Conservation (phyloP, 176 grass and related monocot genomes). For the Saccharum officinarum region DNA sequence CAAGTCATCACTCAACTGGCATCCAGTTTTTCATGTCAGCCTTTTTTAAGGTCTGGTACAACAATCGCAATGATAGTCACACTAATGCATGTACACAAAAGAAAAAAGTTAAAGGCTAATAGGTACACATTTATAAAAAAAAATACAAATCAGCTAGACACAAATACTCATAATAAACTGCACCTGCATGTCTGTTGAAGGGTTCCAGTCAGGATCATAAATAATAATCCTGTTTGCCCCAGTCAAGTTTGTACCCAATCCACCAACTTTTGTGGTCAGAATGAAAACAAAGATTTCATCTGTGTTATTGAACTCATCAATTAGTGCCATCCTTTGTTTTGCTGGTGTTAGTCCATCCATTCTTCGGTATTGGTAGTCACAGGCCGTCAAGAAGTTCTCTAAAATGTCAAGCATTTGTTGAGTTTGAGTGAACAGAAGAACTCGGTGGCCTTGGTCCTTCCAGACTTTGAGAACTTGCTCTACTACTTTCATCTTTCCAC, state of each 20-base stretch:
- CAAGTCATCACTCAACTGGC: not conserved
- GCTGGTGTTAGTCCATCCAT: constrained; percentile 95
- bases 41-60: constrained; percentile 10
- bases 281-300: constrained; percentile 85
- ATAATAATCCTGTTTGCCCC: constrained; percentile 87
- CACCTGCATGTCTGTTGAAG: constrained; percentile 98
- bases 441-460: constrained; percentile 88
- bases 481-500: constrained; percentile 94
- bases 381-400: constrained; percentile 57
- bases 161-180: not conserved
- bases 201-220: constrained; percentile 97
- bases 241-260: constrained; percentile 88
- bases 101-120: not conserved
- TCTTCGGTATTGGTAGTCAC: constrained; percentile 72
- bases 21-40: constrained; percentile 25
- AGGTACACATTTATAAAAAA: not conserved
- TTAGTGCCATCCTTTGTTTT: constrained; percentile 90
- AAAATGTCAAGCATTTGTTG: constrained; percentile 99
- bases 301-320: constrained; percentile 93
- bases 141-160: not conserved
- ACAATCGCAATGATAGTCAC: not conserved
- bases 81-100: not conserved
- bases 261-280: constrained; percentile 95
- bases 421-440: constrained; percentile 88
- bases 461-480: constrained; percentile 84